phyloP scores from a whole-genome alignment of 1,139 yeast species.

The Ogataea hybrid region DNA sequence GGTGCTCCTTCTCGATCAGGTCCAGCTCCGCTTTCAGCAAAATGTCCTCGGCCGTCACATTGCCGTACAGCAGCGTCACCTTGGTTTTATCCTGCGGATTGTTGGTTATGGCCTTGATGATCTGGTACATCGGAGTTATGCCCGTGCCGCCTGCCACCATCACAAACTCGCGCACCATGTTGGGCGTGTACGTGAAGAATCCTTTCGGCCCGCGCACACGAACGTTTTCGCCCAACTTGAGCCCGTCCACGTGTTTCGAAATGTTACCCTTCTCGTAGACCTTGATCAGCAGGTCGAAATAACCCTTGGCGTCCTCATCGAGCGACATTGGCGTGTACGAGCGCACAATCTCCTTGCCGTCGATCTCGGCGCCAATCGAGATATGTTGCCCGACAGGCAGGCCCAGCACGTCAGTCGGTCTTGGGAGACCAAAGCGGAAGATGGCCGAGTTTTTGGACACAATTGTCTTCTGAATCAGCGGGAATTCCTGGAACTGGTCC shows the following conservation, averaged over 20 bases:
- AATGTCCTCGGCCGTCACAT: conserved; percentile 74
- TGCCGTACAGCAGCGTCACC: conserved; percentile 73
- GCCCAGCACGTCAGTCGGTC: conserved; percentile 72
- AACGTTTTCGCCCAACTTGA: no score
- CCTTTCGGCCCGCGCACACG: no score
- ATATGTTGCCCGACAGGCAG: conserved; percentile 96
- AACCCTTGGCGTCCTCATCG: no score
- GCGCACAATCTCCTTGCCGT: no score
- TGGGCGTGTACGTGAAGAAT: no score
- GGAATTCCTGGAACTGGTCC: conserved; percentile 75
- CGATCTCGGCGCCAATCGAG: no score
- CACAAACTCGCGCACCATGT: no score
- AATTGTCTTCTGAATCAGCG: conserved; percentile 74
- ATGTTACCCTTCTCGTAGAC: no score
- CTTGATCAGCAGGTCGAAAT: no score
- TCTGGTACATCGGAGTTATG: conserved; percentile 93
- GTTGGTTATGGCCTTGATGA: conserved; percentile 72
- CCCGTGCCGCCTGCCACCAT: no score
- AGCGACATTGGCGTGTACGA: no score
- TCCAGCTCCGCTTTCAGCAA: conserved; percentile 79
- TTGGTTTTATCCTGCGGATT: conserved; percentile 78
- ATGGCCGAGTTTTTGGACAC: conserved; percentile 82
- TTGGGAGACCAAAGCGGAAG: conserved; percentile 83
- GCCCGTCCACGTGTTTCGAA: no score
- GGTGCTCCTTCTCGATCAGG: conserved; percentile 54